Evolutionary conservation across 495 filamentous ascomycete species (phyloP).

Genomic region (Xylona heveae): DNA sequence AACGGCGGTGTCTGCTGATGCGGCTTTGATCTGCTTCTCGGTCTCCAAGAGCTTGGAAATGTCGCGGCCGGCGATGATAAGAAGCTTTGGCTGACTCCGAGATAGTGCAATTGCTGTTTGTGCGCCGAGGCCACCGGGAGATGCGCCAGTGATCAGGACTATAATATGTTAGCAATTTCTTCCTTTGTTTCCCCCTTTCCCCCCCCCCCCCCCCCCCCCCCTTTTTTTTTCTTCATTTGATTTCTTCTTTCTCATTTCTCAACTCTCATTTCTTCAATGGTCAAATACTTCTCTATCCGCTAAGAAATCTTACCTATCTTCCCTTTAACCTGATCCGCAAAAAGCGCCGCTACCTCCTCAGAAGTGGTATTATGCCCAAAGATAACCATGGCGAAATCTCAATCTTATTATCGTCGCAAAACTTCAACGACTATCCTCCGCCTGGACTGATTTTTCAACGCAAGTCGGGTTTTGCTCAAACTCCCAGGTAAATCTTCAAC

Average conservation of each 20-base stretch:
- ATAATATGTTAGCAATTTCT: not conserved
- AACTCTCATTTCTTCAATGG: no score
- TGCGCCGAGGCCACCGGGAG: conserved; percentile 9
- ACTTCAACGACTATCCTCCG: no score
- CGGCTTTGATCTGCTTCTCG: conserved; percentile 1
- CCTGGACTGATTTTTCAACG: no score
- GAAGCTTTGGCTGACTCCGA: conserved; percentile 24
- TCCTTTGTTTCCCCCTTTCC: no score
- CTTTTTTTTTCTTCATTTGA: no score
- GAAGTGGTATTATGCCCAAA: not conserved
- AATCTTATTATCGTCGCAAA: no score
- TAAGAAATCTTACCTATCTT: conserved; percentile 11
- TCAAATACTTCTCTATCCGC: no score
- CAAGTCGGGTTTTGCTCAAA: no score
- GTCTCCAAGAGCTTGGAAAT: conserved; percentile 8
- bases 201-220: no score
- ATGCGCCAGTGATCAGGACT: conserved; percentile 12
- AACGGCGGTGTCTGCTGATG: not conserved
- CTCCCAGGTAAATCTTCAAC: no score
- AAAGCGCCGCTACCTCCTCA: not conserved
- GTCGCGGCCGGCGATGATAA: conserved; percentile 31
- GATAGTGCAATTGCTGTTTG: conserved; percentile 20
- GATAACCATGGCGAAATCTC: no score
- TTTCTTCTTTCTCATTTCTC: no score
- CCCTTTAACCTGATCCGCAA: conserved; percentile 4